A percentile compares a stretch with the other conserved stretches of the same genome.
Conservation (phyloP, 2,329 filamentous ascomycete genomes). For the Dendrostoma leiphaemia region DNA sequence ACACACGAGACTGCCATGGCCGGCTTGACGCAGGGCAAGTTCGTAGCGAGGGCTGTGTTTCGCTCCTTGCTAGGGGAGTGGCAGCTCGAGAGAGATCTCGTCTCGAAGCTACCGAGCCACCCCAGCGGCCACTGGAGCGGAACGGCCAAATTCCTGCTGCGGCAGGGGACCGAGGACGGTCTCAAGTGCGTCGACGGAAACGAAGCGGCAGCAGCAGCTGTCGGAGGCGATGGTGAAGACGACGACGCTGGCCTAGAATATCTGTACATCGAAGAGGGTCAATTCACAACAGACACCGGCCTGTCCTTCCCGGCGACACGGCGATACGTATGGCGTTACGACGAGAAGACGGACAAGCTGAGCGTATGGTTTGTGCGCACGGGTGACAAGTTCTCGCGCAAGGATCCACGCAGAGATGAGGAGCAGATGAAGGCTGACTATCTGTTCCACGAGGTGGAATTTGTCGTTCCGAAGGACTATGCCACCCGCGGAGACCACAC, state of each 20-base stretch:
- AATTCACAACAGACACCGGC: slow-evolving; percentile 57
- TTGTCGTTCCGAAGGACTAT: slow-evolving; percentile 38
- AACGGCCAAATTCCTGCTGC: slow-evolving; percentile 62
- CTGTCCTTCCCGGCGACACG: slow-evolving; percentile 59
- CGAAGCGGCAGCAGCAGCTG: not conserved
- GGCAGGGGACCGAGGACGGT: slow-evolving; percentile 56
- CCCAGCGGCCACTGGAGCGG: slow-evolving; percentile 66
- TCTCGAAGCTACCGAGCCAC: slow-evolving; percentile 52
- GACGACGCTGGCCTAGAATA: slow-evolving; percentile 54
- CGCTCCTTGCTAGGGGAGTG: slow-evolving; percentile 69
- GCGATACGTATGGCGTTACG: slow-evolving; percentile 72
- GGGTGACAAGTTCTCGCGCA: slow-evolving; percentile 59
- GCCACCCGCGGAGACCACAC: slow-evolving; percentile 21
- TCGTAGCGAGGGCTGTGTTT: slow-evolving; percentile 66
- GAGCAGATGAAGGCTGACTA: slow-evolving; percentile 64
- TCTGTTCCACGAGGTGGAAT: slow-evolving; percentile 72
- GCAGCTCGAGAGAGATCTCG: slow-evolving; percentile 58
- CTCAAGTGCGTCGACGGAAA: slow-evolving; percentile 31
- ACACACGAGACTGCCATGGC: slow-evolving; percentile 41
- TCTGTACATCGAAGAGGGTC: slow-evolving; percentile 66
- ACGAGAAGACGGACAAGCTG: slow-evolving; percentile 56
- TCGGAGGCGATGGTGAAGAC: slow-evolving; percentile 18
- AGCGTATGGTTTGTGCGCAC: slow-evolving; percentile 73
- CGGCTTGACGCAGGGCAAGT: slow-evolving; percentile 44
- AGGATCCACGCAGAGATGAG: slow-evolving; percentile 75